Base-by-base conservation (phyloP, 2,329 filamentous ascomycete species). In the Talaromyces sp. region DNA sequence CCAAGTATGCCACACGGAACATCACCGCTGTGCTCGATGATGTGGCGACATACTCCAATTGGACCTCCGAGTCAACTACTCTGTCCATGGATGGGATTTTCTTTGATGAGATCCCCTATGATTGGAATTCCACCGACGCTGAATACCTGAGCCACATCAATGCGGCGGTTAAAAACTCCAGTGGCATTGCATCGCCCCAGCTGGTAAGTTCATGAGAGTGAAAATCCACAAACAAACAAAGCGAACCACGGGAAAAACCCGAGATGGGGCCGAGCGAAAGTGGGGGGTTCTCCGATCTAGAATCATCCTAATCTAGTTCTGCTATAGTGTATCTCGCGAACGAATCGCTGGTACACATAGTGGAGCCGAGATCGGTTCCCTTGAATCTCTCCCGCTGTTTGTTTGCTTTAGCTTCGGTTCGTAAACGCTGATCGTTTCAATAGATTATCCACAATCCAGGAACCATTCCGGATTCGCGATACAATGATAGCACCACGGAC, bases 391-490 rank as follows among this genome's bases (percentile, higher is more conserved):
- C 6, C 9, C 9, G 6, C 2, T 22, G 20, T 17, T 43, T 17
- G 9, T 17, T 32, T 43, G 17, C n/a, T 17, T 20, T 32, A 24
- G 14, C 24, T n/a, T 4, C 3, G 6, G 27, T 32, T 13, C 29
- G 5, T 29, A 9, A 30, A 27, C 20, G 16, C 45, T 47, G 24
- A 40, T 40, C 33, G 20, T 47, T 30, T 32, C 17, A 5, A 17
- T 19, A 47, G 45, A 22, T 47, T 22, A 47, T 47, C 45, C 45
- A 47, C 33, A 47, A 47, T 33, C 45, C 45, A 37, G 45, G 45
- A 13, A 47, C 45, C 13, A 47, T 47, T 5, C 45, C 45, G 5
- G 45, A 47, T 19, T 29, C 45, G 6, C 45, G 35, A 30, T 47
- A 39, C 24, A 24, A 47, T 11, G 33, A 39, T 7, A 40, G n/a